Percentiles rank a stretch among this genome's conserved stretches.
These are phyloP conservation scores for Plasmodium gaboni DNA, from an alignment of 169 alveolate genomes.

Conservation along the genomic window DNA sequence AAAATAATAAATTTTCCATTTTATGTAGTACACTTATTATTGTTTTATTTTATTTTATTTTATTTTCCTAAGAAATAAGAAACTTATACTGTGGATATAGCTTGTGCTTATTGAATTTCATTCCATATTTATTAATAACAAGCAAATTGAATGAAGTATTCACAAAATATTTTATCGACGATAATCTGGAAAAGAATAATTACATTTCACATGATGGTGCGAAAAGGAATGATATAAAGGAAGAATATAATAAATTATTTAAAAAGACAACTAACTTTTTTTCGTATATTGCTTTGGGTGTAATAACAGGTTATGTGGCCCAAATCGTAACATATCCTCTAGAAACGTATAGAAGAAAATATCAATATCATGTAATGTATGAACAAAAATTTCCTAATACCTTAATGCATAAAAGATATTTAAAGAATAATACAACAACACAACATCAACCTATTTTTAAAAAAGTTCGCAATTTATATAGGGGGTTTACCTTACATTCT, in stretches of 20 bases:
- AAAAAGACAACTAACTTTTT: slow-evolving; percentile 43
- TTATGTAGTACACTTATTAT: neutral
- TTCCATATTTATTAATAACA: slow-evolving; percentile 58
- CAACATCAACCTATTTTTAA: slow-evolving; percentile 11
- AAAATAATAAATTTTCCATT: neutral
- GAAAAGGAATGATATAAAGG: slow-evolving; percentile 12
- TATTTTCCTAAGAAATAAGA: slow-evolving; percentile 28
- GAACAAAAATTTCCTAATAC: slow-evolving; percentile 48
- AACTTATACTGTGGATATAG: slow-evolving; percentile 59
- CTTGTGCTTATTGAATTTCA: slow-evolving; percentile 50
- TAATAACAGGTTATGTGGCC: slow-evolving; percentile 64
- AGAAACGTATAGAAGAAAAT: slow-evolving; percentile 54
- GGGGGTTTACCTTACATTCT: slow-evolving; percentile 61
- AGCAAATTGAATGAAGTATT: slow-evolving; percentile 62
- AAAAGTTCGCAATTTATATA: slow-evolving; percentile 37
- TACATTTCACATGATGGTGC: neutral
- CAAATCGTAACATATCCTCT: slow-evolving; percentile 63
- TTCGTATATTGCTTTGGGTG: slow-evolving; percentile 58
- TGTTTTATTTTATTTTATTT: slow-evolving; percentile 1
- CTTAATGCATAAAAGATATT: slow-evolving; percentile 11
- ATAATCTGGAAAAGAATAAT: slow-evolving; percentile 3
- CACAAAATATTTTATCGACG: slow-evolving; percentile 63
- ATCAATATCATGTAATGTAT: slow-evolving; percentile 52
- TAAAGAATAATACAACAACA: slow-evolving; percentile 11
- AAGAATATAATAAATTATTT: slow-evolving; percentile 61